Percentiles rank a stretch among this genome's conserved stretches.
phyloP scores from a whole-genome alignment of 2,329 filamentous ascomycete genomes.

The Sclerotinia glacialis region DNA sequence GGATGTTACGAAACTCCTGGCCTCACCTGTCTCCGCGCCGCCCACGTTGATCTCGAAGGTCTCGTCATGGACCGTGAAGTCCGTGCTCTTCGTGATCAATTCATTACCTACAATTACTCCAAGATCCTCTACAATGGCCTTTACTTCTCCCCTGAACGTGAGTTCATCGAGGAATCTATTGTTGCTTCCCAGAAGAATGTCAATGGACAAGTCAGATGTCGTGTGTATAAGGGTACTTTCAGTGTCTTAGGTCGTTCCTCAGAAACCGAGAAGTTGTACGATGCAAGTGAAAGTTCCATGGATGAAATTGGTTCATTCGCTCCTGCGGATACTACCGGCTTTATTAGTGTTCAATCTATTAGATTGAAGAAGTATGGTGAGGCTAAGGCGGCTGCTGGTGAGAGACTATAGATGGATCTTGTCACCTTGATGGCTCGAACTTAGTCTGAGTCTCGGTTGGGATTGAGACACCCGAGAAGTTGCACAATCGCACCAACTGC shows the following conservation, averaged over 20 bases:
- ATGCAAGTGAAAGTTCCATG: slow-evolving; percentile 64
- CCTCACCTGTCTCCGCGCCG: slow-evolving; percentile 38
- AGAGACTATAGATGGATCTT: slow-evolving; percentile 51
- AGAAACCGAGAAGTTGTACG: slow-evolving; percentile 68
- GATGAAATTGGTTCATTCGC: slow-evolving; percentile 68
- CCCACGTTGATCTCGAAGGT: slow-evolving; percentile 58
- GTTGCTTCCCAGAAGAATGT: slow-evolving; percentile 57
- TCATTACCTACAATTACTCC: slow-evolving; percentile 63
- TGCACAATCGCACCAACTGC: slow-evolving; percentile 6
- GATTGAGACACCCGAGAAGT: not conserved
- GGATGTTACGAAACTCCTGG: slow-evolving; percentile 68
- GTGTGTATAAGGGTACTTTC: slow-evolving; percentile 65
- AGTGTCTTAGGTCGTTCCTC: slow-evolving; percentile 57
- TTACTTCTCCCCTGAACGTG: slow-evolving; percentile 66
- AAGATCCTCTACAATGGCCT: slow-evolving; percentile 60
- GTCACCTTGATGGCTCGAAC: not conserved
- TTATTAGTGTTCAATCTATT: slow-evolving; percentile 64
- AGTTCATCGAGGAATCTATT: slow-evolving; percentile 67
- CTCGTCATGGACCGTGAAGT: slow-evolving; percentile 67
- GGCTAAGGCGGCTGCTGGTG: slow-evolving; percentile 74
- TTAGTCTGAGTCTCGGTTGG: slow-evolving; percentile 8
- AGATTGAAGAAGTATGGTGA: slow-evolving; percentile 65
- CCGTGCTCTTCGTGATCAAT: slow-evolving; percentile 67
- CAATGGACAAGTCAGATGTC: slow-evolving; percentile 60
- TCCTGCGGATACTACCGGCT: slow-evolving; percentile 63